Conservation (phyloP, 202 grass and related monocot genomes). For the Elaeis oleifera region DNA sequence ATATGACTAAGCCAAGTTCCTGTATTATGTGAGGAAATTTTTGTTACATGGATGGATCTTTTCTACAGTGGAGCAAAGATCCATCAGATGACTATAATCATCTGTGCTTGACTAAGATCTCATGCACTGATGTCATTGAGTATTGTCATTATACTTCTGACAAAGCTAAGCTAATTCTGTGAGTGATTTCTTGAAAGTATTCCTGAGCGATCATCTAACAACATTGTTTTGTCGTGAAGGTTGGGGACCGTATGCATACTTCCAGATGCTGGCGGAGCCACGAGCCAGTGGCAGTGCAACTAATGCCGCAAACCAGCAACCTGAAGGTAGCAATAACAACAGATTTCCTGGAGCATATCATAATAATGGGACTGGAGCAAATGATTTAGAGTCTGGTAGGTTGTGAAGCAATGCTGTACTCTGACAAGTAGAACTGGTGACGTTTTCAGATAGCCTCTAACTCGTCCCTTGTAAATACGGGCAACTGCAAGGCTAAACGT, state of each 20-base stretch:
- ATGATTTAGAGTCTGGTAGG: conserved; percentile 41
- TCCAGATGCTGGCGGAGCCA: conserved; percentile 49
- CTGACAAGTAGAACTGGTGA: too few species aligned
- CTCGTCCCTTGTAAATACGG: too few species aligned
- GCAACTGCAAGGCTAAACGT: too few species aligned
- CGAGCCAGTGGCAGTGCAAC: not conserved
- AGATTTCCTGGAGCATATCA: conserved; percentile 7
- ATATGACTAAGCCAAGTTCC: too few species aligned
- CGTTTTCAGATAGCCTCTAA: too few species aligned
- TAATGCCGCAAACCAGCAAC: conserved; percentile 19
- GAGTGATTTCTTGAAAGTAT: conserved; percentile 53
- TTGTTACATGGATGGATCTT: too few species aligned
- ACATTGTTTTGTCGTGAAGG: conserved; percentile 18
- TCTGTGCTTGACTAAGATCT: too few species aligned
- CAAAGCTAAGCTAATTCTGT: conserved; percentile 13
- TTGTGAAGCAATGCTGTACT: conserved; percentile 2
- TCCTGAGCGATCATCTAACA: not conserved
- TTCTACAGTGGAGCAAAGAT: too few species aligned
- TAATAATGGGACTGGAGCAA: conserved; percentile 20
- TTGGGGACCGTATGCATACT: conserved; percentile 54
- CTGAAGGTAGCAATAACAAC: conserved; percentile 15
- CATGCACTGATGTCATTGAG: too few species aligned
- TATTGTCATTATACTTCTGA: too few species aligned
- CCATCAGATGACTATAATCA: too few species aligned
- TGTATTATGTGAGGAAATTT: too few species aligned